Evolutionary conservation across 495 filamentous ascomycete genomes (phyloP), one percentile per base, ranked within the genome.

Genomic region (Tetracladium setigerum): DNA sequence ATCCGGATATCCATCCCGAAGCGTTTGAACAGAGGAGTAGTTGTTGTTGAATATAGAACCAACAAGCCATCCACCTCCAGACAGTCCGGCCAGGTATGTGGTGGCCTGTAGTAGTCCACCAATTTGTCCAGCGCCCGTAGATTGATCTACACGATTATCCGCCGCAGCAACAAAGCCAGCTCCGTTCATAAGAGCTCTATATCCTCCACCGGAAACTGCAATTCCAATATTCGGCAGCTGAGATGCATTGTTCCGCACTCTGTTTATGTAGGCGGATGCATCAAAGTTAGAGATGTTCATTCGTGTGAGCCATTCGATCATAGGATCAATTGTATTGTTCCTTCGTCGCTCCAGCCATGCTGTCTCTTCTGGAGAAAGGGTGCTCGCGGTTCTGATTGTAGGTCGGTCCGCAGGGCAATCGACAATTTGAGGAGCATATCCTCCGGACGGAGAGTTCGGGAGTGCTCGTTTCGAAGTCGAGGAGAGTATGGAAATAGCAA

Each of bases 31-130:
- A 13, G 79, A 82, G 30, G 83, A 84, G 68, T 90, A 97, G 65
- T 96, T 97, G 68, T 96, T 97, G 49, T 83, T 70, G 57, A 79
- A 92, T 14, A 97, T 75, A 24, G 84, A 89, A 6, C 86, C 86
- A 10, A 95, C 77, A 10, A 96, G 66, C 91, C 91, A 97, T 11
- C 81, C 78, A 43, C 91, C 92, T 30, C 91, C 91, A 13, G 85
- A 90, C 15, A 96, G 71, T 30, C 87, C 91, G 14, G 88, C 72
- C 13, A 96, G 51, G 61, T 97, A 97, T 0, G 89, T 96, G 2
- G 84, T 66, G 1, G 84, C 73, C 69, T 97, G 91, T 31, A 96
- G 68, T 44, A 96, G 64, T 13, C 90, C 90, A 46, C 92, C 90
- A 36, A 97, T 69, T 37, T 86, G 82, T 1, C 89, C 89, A 2